These are phyloP conservation scores for Chrysopogon serrulatus DNA, from an alignment of 176 grass and related monocot genomes.

Conservation along the genomic window DNA sequence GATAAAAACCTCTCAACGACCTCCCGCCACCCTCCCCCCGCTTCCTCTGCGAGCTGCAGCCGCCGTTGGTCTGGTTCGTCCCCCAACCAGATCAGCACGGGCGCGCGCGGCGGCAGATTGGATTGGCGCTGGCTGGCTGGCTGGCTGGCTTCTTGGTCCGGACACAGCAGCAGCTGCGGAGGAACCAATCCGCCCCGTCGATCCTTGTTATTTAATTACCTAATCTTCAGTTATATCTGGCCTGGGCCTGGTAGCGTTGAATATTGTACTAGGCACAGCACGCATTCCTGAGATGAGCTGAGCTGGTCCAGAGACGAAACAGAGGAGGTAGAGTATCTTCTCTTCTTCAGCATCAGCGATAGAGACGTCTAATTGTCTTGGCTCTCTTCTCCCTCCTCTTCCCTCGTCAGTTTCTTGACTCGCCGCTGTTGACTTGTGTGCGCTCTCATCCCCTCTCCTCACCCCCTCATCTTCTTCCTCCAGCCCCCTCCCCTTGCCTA, in stretches of 20 bases:
- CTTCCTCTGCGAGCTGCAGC: neutral
- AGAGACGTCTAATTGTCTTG: neutral
- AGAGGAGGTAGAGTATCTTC: neutral
- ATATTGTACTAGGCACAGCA: neutral
- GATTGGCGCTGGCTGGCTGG: neutral
- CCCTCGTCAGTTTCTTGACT: neutral
- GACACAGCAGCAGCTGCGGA: neutral
- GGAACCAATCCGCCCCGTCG: neutral
- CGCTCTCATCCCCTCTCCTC: neutral
- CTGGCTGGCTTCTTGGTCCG: neutral
- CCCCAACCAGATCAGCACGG: neutral
- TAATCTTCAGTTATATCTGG: neutral
- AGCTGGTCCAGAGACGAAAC: neutral
- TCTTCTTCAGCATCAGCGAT: neutral
- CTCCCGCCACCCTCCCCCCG: neutral
- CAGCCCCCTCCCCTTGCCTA: too few species aligned
- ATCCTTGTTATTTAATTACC: neutral
- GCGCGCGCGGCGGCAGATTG: neutral
- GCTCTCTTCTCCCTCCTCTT: neutral
- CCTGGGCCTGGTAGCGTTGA: neutral
- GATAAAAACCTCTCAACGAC: constrained; percentile 17
- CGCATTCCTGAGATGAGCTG: neutral
- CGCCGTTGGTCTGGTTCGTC: neutral
- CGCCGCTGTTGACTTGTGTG: constrained; percentile 2
- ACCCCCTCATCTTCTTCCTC: neutral